phyloP scores from a whole-genome alignment of 2,329 filamentous ascomycete species.

The Chaetomium sp. region DNA sequence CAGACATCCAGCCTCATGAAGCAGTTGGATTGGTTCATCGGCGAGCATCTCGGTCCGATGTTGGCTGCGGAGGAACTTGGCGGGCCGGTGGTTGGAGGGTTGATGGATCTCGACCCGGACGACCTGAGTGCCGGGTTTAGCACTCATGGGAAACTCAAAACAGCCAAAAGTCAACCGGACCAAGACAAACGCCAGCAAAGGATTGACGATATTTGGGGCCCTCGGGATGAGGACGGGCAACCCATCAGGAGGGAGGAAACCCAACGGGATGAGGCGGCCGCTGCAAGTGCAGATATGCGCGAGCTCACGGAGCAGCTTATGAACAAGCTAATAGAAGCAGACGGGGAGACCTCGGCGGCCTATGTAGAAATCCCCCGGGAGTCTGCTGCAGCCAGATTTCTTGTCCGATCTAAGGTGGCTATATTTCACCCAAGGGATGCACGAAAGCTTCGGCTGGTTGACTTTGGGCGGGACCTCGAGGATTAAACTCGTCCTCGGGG shows the following conservation, averaged over 20 bases:
- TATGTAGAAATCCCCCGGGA: slow-evolving; percentile 55
- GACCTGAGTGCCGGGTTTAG: slow-evolving; percentile 55
- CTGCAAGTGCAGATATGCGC: slow-evolving; percentile 51
- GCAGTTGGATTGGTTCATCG: slow-evolving; percentile 63
- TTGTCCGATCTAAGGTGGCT: slow-evolving; percentile 59
- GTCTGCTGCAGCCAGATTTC: slow-evolving; percentile 56
- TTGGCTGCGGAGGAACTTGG: slow-evolving; percentile 78
- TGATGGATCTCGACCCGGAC: slow-evolving; percentile 57
- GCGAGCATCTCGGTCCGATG: slow-evolving; percentile 63
- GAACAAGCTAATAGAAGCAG: slow-evolving; percentile 49
- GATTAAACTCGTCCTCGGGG: slow-evolving; percentile 31
- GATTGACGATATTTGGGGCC: slow-evolving; percentile 59
- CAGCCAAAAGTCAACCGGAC: slow-evolving; percentile 37
- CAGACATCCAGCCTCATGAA: slow-evolving; percentile 56
- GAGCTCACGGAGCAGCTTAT: slow-evolving; percentile 54
- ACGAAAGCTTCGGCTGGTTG: slow-evolving; percentile 50
- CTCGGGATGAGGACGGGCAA: slow-evolving; percentile 22
- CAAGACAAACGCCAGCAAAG: slow-evolving; percentile 50
- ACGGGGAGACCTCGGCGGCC: slow-evolving; percentile 47
- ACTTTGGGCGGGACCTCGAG: slow-evolving; percentile 59
- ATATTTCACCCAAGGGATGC: slow-evolving; percentile 61
- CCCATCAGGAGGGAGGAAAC: slow-evolving; percentile 21
- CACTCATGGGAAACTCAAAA: slow-evolving; percentile 50
- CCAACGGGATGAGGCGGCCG: slow-evolving; percentile 40
- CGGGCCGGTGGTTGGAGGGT: slow-evolving; percentile 72